phyloP scores from a whole-genome alignment of 2,329 filamentous ascomycete genomes.

The Coniochaeta prunicola region DNA sequence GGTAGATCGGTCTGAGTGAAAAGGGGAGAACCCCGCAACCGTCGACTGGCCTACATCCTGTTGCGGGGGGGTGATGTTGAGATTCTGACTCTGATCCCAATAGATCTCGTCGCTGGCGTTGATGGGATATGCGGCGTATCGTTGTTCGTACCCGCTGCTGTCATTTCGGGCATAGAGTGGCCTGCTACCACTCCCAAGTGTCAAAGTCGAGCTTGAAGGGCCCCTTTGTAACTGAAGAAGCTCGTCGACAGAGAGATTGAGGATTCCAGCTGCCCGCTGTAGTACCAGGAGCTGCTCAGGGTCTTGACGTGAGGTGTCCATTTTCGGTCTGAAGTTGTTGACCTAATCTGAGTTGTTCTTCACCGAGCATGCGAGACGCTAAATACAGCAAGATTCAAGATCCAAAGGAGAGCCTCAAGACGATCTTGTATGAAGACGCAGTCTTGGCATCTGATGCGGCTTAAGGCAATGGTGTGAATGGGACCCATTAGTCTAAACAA shows the following conservation, averaged over 20 bases:
- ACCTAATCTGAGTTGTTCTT: background rate
- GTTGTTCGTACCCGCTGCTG: background rate
- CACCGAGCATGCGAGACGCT: background rate
- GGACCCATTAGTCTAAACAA: background rate
- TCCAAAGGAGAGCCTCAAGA: background rate
- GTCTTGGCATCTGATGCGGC: background rate
- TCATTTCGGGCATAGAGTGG: constrained; percentile 5
- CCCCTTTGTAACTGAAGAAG: constrained; percentile 12
- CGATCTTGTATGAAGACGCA: background rate
- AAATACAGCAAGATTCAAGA: background rate
- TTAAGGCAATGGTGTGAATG: background rate
- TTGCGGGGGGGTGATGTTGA: background rate
- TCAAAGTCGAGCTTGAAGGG: background rate
- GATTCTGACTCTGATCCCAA: background rate
- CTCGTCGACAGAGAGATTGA: constrained; percentile 16
- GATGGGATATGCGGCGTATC: background rate
- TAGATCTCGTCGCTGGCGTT: background rate
- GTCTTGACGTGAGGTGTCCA: background rate
- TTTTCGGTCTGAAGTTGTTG: background rate
- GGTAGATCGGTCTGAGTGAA: background rate
- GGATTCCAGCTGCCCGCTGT: constrained; percentile 14
- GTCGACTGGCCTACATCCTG: background rate
- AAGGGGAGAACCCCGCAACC: background rate
- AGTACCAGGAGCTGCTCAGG: constrained; percentile 1
- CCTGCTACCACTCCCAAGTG: background rate